Conservation (phyloP, 495 filamentous ascomycete genomes). For the Penicillium desertorum region DNA sequence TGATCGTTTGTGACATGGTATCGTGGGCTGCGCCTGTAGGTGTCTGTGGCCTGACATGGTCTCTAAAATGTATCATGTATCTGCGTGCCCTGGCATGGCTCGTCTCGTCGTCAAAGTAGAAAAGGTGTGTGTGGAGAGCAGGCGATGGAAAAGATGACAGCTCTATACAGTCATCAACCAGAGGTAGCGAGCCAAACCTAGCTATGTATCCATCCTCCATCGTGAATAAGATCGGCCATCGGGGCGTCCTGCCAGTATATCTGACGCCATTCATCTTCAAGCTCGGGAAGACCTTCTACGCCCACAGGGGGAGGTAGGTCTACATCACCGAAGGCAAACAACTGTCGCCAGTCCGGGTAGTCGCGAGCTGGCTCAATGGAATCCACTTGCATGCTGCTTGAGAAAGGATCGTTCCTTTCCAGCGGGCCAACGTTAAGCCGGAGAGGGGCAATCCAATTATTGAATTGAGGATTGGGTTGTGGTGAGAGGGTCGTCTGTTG, state of each 20-base stretch:
- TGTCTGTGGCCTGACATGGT: conserved; percentile 8
- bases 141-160: neutral
- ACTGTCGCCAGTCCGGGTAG: conserved; percentile 47
- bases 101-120: conserved; percentile 26
- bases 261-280: conserved; percentile 52
- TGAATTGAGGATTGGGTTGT: conserved; percentile 31
- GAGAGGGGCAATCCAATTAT: conserved; percentile 41
- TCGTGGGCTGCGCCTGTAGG: conserved; percentile 17
- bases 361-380: conserved; percentile 40
- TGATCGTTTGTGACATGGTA: conserved; percentile 28
- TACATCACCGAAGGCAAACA: conserved; percentile 46
- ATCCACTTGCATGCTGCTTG: conserved; percentile 33
- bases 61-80: conserved; percentile 4
- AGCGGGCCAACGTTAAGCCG: conserved; percentile 31
- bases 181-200: conserved; percentile 14
- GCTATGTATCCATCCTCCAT: conserved; percentile 42
- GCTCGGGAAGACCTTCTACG: conserved; percentile 42
- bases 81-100: conserved; percentile 26
- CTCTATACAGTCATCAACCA: neutral
- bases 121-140: neutral
- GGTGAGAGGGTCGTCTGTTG: conserved; percentile 29
- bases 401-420: conserved; percentile 29
- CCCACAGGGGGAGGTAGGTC: conserved; percentile 43
- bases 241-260: conserved; percentile 51
- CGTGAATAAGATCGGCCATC: conserved; percentile 46